phyloP scores from a whole-genome alignment of 2,329 filamentous ascomycete species.

The Fusarium abutilonis region DNA sequence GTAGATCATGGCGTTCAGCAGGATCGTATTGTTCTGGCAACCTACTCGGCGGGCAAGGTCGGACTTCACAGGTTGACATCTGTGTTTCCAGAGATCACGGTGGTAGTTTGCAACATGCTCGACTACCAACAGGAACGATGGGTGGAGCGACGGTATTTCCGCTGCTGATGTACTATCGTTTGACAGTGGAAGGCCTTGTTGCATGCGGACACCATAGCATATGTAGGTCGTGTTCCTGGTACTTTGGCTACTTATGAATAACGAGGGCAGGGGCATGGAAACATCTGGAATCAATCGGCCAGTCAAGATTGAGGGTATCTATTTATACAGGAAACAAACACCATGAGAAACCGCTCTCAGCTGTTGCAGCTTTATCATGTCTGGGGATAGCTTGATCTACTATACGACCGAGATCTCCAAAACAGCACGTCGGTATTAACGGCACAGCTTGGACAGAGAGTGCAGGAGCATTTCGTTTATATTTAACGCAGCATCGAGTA shows the following conservation, averaged over 20 bases:
- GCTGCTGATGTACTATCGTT: constrained; percentile 66
- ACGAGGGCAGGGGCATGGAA: constrained; percentile 1
- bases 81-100: constrained; percentile 87
- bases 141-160: constrained; percentile 90
- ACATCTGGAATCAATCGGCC: constrained; percentile 1
- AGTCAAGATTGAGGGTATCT: constrained; percentile 12
- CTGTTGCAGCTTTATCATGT: constrained; percentile 13
- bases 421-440: constrained; percentile 23
- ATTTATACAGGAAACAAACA: background rate
- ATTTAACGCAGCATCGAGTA: constrained; percentile 7
- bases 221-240: constrained; percentile 7
- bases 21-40: constrained; percentile 88
- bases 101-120: constrained; percentile 85
- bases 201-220: constrained; percentile 14
- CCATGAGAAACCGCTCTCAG: background rate
- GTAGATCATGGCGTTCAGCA: constrained; percentile 91
- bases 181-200: background rate
- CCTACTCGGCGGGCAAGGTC: constrained; percentile 86
- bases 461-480: constrained; percentile 21
- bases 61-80: constrained; percentile 86
- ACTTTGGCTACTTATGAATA: background rate
- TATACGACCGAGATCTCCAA: constrained; percentile 19
- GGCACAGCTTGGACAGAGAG: constrained; percentile 19
- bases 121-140: constrained; percentile 86
- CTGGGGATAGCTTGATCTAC: constrained; percentile 8